These are phyloP conservation scores for Litchi chinensis DNA, from an alignment of 345 rosid genomes.

Conservation along the genomic window DNA sequence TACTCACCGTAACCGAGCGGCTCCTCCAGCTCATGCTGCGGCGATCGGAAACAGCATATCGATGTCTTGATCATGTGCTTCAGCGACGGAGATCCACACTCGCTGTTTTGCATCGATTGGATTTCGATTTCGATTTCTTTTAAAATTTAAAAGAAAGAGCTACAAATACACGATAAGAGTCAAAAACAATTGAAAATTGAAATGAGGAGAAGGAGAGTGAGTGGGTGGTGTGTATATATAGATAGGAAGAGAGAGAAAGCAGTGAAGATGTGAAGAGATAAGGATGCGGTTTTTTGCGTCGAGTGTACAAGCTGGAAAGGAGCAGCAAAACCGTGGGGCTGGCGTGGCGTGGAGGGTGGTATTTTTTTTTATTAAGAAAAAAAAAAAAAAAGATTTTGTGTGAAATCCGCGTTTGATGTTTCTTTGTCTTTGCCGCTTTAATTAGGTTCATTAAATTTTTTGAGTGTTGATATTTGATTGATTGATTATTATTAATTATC, in stretches of 20 bases:
- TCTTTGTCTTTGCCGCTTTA: background rate
- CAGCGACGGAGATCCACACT: conserved; percentile 14
- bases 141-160: background rate
- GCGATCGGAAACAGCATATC: conserved; percentile 45
- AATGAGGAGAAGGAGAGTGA: background rate
- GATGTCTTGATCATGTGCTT: conserved; percentile 42
- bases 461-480: background rate
- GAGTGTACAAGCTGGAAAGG: background rate
- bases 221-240: too few relatives aligned
- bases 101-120: conserved; percentile 29
- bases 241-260: too few relatives aligned
- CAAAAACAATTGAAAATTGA: background rate
- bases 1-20: background rate
- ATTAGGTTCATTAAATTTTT: background rate
- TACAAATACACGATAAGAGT: background rate
- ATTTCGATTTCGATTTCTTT: background rate
- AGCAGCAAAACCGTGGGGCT: conserved; percentile 36
- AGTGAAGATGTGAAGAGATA: background rate
- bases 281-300: background rate
- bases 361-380: background rate
- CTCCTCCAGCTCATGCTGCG: background rate
- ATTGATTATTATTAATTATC: too few relatives aligned
- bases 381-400: background rate
- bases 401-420: conserved; percentile 17
- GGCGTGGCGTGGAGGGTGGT: conserved; percentile 30